Evolutionary conservation across 139 green algal genomes (phyloP).

Genomic region (Raphidocelis subcapitata): DNA sequence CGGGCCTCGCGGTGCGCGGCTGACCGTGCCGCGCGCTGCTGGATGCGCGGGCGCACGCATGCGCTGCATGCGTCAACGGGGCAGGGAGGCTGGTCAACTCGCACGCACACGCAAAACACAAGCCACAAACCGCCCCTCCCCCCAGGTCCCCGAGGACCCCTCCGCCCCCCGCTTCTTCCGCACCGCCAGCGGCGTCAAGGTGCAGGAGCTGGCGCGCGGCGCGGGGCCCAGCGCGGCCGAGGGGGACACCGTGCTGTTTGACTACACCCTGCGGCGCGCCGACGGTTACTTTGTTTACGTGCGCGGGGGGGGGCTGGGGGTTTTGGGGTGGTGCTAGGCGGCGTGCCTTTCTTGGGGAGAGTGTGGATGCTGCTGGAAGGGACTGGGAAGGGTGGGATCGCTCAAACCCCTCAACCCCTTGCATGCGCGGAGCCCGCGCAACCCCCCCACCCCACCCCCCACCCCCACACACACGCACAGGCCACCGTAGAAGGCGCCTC

Average conservation of each 20-base stretch:
- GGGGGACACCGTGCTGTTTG: conserved; percentile 65
- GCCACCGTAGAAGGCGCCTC: conserved; percentile 75
- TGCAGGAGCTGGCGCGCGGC: conserved; percentile 51
- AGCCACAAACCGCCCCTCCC: too few species aligned
- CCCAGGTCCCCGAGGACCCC: conserved; percentile 10
- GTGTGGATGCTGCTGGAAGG: too few species aligned
- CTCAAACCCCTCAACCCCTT: background rate
- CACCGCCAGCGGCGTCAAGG: conserved; percentile 9
- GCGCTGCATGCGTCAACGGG: too few species aligned
- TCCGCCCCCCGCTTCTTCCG: conserved; percentile 24
- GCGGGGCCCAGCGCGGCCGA: conserved; percentile 14
- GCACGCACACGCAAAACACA: too few species aligned
- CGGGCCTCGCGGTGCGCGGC: background rate
- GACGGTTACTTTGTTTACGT: conserved; percentile 66
- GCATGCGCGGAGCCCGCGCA: background rate
- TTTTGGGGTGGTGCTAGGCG: too few species aligned
- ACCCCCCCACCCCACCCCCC: too few species aligned
- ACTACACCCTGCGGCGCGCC: conserved; percentile 70
- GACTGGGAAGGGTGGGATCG: background rate
- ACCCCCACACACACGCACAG: background rate
- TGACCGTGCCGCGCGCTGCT: too few species aligned
- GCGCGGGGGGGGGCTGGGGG: too few species aligned
- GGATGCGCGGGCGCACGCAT: too few species aligned
- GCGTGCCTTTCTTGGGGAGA: too few species aligned
- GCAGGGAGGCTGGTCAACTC: too few species aligned